phyloP scores from a whole-genome alignment of 225 moss, liverwort and hornwort species.

The Takakia lepidozioides region DNA sequence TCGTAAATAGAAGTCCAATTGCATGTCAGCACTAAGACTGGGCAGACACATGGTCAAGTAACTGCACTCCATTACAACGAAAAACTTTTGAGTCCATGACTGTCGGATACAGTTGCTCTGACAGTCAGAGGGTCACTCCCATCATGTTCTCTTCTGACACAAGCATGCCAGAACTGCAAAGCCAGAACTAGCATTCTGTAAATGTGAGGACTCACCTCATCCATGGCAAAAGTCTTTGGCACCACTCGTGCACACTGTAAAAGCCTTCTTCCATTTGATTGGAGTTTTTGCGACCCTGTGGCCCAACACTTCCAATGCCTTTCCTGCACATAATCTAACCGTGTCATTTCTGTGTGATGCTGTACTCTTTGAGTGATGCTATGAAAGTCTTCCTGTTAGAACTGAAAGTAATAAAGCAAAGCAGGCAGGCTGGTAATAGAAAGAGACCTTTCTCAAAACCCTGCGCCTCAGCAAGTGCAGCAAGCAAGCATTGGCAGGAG shows the following conservation, averaged over 20 bases:
- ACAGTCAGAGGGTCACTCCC: too few species aligned
- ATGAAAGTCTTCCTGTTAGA: not conserved
- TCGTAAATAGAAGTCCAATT: not conserved
- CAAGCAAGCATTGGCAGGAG: too few species aligned
- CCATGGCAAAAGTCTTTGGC: slow-evolving; percentile 16
- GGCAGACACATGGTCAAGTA: too few species aligned
- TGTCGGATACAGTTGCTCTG: not conserved
- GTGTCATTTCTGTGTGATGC: not conserved
- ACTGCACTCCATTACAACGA: too few species aligned
- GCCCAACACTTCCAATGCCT: not conserved
- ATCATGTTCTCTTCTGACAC: too few species aligned
- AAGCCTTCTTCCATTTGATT: not conserved
- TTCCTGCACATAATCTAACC: slow-evolving; percentile 4
- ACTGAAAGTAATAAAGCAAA: not conserved
- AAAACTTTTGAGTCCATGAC: not conserved
- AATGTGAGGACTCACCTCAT: slow-evolving; percentile 22
- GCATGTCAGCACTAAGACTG: too few species aligned
- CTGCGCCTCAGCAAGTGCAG: not conserved
- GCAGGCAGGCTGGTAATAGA: not conserved
- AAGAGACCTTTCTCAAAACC: slow-evolving; percentile 4
- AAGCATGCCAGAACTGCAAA: not conserved
- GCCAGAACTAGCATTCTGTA: not conserved
- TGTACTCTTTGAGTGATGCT: not conserved
- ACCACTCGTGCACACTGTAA: slow-evolving; percentile 10
- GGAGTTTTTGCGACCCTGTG: not conserved